Evolutionary conservation across 2,329 filamentous ascomycete species (phyloP).

Genomic region (Penicillium hordei): DNA sequence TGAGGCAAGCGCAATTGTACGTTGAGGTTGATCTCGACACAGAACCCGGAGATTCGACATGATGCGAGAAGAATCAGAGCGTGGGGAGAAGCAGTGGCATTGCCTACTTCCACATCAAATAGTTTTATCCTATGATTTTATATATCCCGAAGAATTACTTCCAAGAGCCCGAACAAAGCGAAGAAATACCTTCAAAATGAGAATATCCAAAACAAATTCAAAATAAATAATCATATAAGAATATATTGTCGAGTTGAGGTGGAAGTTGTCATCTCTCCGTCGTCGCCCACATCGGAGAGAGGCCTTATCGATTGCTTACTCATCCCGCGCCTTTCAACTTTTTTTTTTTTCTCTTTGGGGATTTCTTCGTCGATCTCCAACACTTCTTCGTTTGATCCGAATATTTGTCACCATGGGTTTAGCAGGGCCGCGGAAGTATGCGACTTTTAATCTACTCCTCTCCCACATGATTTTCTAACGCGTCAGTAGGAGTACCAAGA

Average conservation of each 20-base stretch:
- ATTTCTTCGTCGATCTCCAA: constrained; percentile 3
- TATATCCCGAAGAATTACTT: background rate
- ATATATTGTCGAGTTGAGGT: background rate
- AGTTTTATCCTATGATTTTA: constrained; percentile 4
- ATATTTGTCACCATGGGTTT: constrained; percentile 59
- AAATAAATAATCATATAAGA: background rate
- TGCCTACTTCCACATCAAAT: constrained; percentile 1
- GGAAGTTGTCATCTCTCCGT: background rate
- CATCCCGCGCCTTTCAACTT: constrained; percentile 12
- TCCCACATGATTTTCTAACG: background rate
- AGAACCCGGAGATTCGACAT: constrained; percentile 71
- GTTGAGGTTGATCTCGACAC: constrained; percentile 81
- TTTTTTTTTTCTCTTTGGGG: constrained; percentile 4
- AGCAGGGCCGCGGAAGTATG: constrained; percentile 66
- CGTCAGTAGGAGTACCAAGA: constrained; percentile 61
- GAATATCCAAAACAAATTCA: background rate
- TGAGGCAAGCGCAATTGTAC: constrained; percentile 83
- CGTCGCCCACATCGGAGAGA: background rate
- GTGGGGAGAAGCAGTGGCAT: constrained; percentile 7
- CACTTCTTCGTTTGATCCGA: background rate
- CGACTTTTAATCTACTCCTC: background rate
- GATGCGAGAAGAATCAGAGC: constrained; percentile 6
- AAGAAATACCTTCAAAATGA: background rate
- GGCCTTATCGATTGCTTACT: constrained; percentile 25
- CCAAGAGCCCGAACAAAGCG: background rate